Base-by-base conservation (phyloP, 257 asterid species). In the Striga asiatica region DNA sequence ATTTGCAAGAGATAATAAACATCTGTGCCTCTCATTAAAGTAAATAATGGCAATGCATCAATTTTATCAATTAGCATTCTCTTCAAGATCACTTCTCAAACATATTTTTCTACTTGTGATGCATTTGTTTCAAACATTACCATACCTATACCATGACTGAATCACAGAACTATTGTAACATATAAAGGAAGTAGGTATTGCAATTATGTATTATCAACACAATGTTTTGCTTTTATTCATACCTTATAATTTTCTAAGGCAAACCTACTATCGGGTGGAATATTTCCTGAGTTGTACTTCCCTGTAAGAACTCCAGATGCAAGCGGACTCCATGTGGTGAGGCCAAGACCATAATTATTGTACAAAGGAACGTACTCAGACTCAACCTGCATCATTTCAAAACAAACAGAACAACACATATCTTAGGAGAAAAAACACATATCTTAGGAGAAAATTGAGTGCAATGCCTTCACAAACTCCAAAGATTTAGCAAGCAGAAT, bases 241-340 rank as follows among this genome's bases (percentile, higher is more conserved):
- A 84, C 98, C 95, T 92, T 92, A 69, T 92, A 92, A 68, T 88
- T 92, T 37, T 92, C 99, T 83, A 92, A 69, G 46, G 95, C 84
- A 61, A 92, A 92, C 50, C 99, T 79, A 60, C 91, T 82, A 56
- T 85, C 97, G 2, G 94, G 55, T 54, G 97, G 99, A 71, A 84
- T 71, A 38, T 70, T 60, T 42, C 83, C 91, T 4, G 75, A 39
- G 50, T 66, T 73, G 62, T 92, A 92, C 66, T 92, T 92, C 51
- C 99, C 99, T 0, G 94, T 79, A 49, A 92, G 79, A 65, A 88
- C 95, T 24, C 99, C 99, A 47, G 99, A 92, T 1, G 97, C 99
- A 37, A 92, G 94, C 1, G 99, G 99, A 50, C 99, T 92, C 99
- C 99, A 92, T 24, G 99, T 92, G 27, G 99, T 84, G 62, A 92